These are phyloP conservation scores for Talaromyces sp. DNA, from an alignment of 2,329 filamentous ascomycete genomes.

Conservation along the genomic window DNA sequence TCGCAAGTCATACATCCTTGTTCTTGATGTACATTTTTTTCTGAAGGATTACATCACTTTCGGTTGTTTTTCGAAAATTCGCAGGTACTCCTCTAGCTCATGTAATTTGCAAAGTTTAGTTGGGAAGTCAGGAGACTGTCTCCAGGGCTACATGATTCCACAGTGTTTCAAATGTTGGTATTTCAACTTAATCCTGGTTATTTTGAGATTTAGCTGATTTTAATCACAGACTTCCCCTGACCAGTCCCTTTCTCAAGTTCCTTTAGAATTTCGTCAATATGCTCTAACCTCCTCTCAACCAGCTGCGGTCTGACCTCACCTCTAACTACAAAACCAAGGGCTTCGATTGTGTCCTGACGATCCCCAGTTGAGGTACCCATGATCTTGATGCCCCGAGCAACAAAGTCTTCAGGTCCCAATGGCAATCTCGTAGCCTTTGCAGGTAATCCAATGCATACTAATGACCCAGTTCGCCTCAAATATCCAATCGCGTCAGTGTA, in stretches of 20 bases:
- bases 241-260: slow-evolving; percentile 9
- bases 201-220: too few species aligned
- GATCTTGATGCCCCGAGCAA: slow-evolving; percentile 18
- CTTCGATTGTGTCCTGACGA: slow-evolving; percentile 18
- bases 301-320: slow-evolving; percentile 26
- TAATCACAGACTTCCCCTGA: slow-evolving; percentile 7
- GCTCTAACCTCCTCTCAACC: slow-evolving; percentile 19
- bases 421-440: slow-evolving; percentile 9
- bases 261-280: slow-evolving; percentile 11
- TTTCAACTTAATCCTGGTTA: too few species aligned
- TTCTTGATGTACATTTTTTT: too few species aligned
- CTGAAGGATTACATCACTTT: too few species aligned
- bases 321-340: slow-evolving; percentile 15
- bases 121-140: too few species aligned
- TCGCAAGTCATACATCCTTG: too few species aligned
- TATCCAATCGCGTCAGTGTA: slow-evolving; percentile 30
- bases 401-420: slow-evolving; percentile 19
- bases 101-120: too few species aligned
- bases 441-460: slow-evolving; percentile 15
- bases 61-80: too few species aligned
- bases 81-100: too few species aligned
- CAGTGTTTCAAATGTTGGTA: too few species aligned
- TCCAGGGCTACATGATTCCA: too few species aligned
- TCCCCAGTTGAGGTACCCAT: slow-evolving; percentile 20
- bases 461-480: slow-evolving; percentile 10